phyloP scores from a whole-genome alignment of 345 rosid genomes.

The Bruguiera parviflora region DNA sequence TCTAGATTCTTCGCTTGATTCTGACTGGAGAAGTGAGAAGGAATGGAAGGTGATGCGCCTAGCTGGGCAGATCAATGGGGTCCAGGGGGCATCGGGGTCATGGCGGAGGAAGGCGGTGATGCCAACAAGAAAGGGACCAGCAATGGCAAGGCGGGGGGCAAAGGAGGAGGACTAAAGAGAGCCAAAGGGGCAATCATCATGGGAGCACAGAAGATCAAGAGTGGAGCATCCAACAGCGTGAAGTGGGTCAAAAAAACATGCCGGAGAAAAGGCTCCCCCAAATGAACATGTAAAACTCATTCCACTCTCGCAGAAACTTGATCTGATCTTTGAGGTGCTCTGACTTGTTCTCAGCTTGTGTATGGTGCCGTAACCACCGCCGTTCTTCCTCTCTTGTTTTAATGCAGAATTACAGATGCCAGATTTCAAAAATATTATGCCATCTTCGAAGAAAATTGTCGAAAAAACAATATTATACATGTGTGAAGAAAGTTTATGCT shows the following conservation, averaged over 20 bases:
- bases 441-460: too few species aligned
- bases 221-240: constrained; percentile 38
- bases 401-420: too few species aligned
- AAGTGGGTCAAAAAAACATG: constrained; percentile 61
- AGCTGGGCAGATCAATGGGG: constrained; percentile 99
- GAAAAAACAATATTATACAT: too few species aligned
- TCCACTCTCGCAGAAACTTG: not conserved
- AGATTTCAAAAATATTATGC: too few species aligned
- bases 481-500: too few species aligned
- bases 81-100: constrained; percentile 61
- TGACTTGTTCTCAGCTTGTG: too few species aligned
- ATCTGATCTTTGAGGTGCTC: not conserved
- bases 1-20: not conserved
- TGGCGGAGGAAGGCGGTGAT: constrained; percentile 37
- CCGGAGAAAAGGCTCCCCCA: constrained; percentile 33
- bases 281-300: not conserved
- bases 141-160: constrained; percentile 37
- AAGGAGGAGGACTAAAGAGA: constrained; percentile 31
- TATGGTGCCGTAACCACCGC: too few species aligned
- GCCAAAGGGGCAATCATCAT: constrained; percentile 35
- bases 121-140: constrained; percentile 32
- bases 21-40: not conserved
- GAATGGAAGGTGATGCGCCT: constrained; percentile 71
- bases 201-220: constrained; percentile 39
- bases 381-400: too few species aligned